A percentile compares a stretch with the other conserved stretches of the same genome.
These are phyloP conservation scores for Fusarium pseudoanthophilum DNA, from an alignment of 2,329 filamentous ascomycete species.

Conservation along the genomic window DNA sequence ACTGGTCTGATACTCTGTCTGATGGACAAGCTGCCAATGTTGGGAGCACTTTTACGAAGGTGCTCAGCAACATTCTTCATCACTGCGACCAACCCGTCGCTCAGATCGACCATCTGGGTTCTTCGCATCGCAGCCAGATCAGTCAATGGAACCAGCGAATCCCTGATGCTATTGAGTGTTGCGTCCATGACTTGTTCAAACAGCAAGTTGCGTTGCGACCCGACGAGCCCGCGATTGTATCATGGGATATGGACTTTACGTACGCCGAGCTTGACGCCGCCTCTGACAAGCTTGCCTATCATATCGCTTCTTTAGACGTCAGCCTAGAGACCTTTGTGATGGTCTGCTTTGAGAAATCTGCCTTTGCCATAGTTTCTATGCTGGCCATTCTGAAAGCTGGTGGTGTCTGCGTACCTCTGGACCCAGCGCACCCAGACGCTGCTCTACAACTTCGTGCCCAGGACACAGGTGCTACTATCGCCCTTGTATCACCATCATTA, in stretches of 20 bases:
- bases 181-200: slow-evolving; percentile 26
- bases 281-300: slow-evolving; percentile 23
- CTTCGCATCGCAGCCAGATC: background rate
- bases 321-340: slow-evolving; percentile 3
- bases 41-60: slow-evolving; percentile 24
- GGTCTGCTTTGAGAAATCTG: slow-evolving; percentile 36
- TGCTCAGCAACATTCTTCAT: slow-evolving; percentile 35
- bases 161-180: slow-evolving; percentile 12
- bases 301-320: slow-evolving; percentile 11
- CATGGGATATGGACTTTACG: slow-evolving; percentile 34
- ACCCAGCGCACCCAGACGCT: slow-evolving; percentile 36
- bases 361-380: slow-evolving; percentile 25
- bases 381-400: slow-evolving; percentile 34
- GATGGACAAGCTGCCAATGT: slow-evolving; percentile 33
- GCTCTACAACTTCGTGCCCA: slow-evolving; percentile 18
- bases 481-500: slow-evolving; percentile 20
- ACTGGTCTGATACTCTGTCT: slow-evolving; percentile 37
- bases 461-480: slow-evolving; percentile 25
- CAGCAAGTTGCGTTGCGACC: background rate
- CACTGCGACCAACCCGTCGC: slow-evolving; percentile 4
- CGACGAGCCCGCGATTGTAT: slow-evolving; percentile 17
- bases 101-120: slow-evolving; percentile 22
- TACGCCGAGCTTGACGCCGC: slow-evolving; percentile 31
- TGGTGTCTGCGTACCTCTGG: slow-evolving; percentile 23
- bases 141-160: slow-evolving; percentile 21